A percentile compares a stretch with the other conserved stretches of the same genome.
Evolutionary conservation across 495 filamentous ascomycete species (phyloP).

Genomic region (Neurospora sp.): DNA sequence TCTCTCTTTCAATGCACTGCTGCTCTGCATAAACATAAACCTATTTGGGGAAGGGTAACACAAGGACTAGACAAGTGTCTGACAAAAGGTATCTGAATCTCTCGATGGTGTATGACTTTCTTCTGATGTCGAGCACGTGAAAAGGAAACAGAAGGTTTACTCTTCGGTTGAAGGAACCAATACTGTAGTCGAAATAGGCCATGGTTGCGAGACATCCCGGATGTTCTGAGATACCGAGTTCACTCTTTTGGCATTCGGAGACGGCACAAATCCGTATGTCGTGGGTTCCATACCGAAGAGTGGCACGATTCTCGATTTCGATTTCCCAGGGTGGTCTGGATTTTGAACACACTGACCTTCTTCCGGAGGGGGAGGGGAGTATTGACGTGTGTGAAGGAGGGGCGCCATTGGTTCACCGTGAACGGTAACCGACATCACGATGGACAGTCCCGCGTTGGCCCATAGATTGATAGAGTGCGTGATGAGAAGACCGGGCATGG

Average conservation of each 20-base stretch:
- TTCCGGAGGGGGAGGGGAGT: not conserved
- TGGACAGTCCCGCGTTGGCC: not conserved
- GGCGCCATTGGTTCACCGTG: not conserved
- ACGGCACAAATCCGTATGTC: not conserved
- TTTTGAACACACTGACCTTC: not conserved
- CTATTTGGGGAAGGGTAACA: not conserved
- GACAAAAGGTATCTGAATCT: not conserved
- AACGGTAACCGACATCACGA: not conserved
- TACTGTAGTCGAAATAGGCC: not conserved
- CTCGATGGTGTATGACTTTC: not conserved
- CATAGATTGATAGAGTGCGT: too few relatives aligned
- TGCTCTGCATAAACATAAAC: not conserved
- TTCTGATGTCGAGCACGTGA: not conserved
- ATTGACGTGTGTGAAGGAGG: not conserved
- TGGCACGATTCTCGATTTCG: not conserved
- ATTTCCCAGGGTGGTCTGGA: not conserved
- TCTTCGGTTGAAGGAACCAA: not conserved
- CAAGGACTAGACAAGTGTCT: not conserved
- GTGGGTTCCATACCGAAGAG: not conserved
- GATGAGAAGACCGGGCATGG: not conserved
- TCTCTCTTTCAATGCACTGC: not conserved
- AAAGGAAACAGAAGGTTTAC: not conserved
- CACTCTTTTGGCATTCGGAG: not conserved
- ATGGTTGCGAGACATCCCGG: not conserved
- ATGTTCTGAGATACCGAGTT: not conserved